These are phyloP conservation scores for Xanthoparmelia taractica DNA, from an alignment of 495 filamentous ascomycete species.

Conservation along the genomic window DNA sequence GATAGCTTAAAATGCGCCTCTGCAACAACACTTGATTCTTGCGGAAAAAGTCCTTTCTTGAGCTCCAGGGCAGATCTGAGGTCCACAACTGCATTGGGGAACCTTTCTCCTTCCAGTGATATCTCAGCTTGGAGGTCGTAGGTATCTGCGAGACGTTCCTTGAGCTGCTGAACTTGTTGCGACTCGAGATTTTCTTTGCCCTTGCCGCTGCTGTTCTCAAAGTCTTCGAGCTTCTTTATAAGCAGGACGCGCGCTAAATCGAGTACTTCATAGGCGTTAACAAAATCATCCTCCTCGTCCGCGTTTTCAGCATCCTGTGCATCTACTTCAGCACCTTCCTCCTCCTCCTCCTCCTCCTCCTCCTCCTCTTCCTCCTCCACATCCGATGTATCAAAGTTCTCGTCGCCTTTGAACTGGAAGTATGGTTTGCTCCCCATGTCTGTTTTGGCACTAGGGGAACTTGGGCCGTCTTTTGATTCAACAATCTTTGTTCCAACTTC, in stretches of 20 bases:
- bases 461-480: slow-evolving; percentile 34
- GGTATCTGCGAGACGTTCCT: slow-evolving; percentile 80
- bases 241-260: slow-evolving; percentile 84
- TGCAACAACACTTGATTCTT: slow-evolving; percentile 73
- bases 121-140: slow-evolving; percentile 91
- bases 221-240: slow-evolving; percentile 46
- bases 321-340: slow-evolving; percentile 36
- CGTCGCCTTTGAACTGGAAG: slow-evolving; percentile 90
- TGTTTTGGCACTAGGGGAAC: slow-evolving; percentile 35
- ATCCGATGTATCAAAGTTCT: slow-evolving; percentile 75
- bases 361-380: slow-evolving; percentile 67
- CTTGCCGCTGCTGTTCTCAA: slow-evolving; percentile 41
- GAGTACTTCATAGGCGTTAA: slow-evolving; percentile 80
- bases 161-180: slow-evolving; percentile 51
- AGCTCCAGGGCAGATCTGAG: slow-evolving; percentile 64
- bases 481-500: slow-evolving; percentile 32
- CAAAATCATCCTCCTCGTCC: slow-evolving; percentile 86
- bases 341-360: slow-evolving; percentile 64
- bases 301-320: slow-evolving; percentile 45
- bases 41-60: slow-evolving; percentile 65
- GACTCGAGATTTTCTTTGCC: slow-evolving; percentile 47
- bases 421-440: slow-evolving; percentile 53
- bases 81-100: slow-evolving; percentile 72
- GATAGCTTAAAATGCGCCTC: slow-evolving; percentile 96
- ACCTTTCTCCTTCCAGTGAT: slow-evolving; percentile 87